Percentiles rank a stretch among this genome's conserved stretches.
These are phyloP conservation scores for Cyclotella cryptica DNA, from an alignment of 108 stramenopile genomes.

Conservation along the genomic window DNA sequence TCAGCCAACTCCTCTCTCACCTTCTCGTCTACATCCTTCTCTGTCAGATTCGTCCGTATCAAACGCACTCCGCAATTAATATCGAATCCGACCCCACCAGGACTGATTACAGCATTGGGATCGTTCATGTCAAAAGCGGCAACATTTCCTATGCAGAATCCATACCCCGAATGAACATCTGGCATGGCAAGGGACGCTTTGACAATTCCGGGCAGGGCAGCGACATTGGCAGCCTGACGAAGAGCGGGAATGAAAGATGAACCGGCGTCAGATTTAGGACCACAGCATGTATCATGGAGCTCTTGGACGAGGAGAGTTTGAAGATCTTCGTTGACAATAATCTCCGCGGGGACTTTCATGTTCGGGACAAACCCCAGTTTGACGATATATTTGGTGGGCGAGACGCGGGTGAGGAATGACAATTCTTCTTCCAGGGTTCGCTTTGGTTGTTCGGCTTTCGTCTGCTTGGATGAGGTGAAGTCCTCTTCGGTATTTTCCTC, in stretches of 20 bases:
- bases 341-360: constrained; percentile 73
- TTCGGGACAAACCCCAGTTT: constrained; percentile 77
- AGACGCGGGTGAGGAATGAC: constrained; percentile 54
- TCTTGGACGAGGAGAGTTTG: constrained; percentile 71
- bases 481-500: constrained; percentile 2
- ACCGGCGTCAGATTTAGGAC: constrained; percentile 6
- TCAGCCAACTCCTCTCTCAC: constrained; percentile 70
- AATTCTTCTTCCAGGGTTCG: constrained; percentile 68
- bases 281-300: constrained; percentile 57
- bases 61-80: constrained; percentile 90
- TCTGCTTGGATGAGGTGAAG: background rate
- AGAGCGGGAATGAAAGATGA: constrained; percentile 86
- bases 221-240: constrained; percentile 84
- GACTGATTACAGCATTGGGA: constrained; percentile 75
- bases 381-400: constrained; percentile 56
- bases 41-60: constrained; percentile 80
- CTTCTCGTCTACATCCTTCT: constrained; percentile 61
- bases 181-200: constrained; percentile 79
- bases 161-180: constrained; percentile 88
- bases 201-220: constrained; percentile 87
- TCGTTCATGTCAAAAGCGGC: constrained; percentile 91
- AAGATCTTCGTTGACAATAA: constrained; percentile 72
- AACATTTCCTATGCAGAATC: constrained; percentile 91
- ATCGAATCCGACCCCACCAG: constrained; percentile 84
- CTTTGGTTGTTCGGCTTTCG: constrained; percentile 11